A percentile compares a stretch with the other conserved stretches of the same genome.
These are phyloP conservation scores for Pulveroboletus ravenelii DNA, from an alignment of 768 basidiomycete species.

Conservation along the genomic window DNA sequence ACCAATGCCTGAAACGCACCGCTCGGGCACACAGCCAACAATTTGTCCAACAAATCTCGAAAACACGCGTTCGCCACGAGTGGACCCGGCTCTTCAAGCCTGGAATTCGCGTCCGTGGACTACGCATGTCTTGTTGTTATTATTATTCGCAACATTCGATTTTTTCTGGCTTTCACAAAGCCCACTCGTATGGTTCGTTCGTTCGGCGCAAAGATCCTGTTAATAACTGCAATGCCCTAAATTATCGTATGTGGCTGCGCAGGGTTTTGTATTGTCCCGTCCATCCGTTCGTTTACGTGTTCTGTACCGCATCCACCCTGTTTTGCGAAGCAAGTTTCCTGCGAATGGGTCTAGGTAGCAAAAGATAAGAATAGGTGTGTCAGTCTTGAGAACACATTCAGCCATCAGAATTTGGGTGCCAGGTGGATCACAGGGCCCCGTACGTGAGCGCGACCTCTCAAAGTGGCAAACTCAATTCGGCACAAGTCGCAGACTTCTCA, in stretches of 20 bases:
- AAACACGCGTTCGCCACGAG: slow-evolving; percentile 8
- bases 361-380: background rate
- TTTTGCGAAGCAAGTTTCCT: background rate
- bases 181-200: too few relatives aligned
- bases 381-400: background rate
- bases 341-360: background rate
- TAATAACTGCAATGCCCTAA: too few relatives aligned
- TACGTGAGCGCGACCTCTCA: background rate
- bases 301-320: background rate
- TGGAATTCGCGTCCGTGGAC: background rate
- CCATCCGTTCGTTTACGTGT: background rate
- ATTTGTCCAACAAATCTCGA: slow-evolving; percentile 3
- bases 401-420: background rate
- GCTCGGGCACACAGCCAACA: background rate
- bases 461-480: background rate
- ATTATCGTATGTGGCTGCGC: background rate
- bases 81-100: background rate
- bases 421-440: background rate
- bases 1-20: background rate
- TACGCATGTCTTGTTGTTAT: slow-evolving; percentile 14
- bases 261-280: background rate
- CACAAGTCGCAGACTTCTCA: background rate
- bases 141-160: background rate
- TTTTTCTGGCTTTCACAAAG: too few relatives aligned
- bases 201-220: too few relatives aligned